phyloP scores from a whole-genome alignment of 768 basidiomycete species.

The Pholiota conissans region DNA sequence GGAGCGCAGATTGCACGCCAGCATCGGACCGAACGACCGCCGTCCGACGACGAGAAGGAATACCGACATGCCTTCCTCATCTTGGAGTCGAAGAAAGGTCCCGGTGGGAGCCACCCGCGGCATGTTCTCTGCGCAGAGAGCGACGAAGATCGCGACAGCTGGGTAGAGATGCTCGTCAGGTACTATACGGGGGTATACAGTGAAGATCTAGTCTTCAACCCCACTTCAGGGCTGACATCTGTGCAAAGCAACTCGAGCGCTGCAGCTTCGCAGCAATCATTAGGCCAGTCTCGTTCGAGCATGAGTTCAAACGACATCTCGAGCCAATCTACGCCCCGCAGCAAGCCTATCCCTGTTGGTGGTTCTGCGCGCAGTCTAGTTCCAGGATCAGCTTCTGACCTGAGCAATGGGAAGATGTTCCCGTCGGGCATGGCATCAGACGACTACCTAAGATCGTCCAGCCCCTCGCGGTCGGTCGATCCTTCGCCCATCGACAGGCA shows the following conservation, averaged over 20 bases:
- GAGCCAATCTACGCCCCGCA: conserved; percentile 28
- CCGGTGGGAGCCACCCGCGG: conserved; percentile 67
- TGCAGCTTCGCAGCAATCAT: conserved; percentile 21
- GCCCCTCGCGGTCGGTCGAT: conserved; percentile 56
- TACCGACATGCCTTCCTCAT: conserved; percentile 98
- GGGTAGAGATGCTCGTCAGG: conserved; percentile 92
- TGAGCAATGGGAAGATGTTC: conserved; percentile 59
- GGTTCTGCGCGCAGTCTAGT: conserved; percentile 42
- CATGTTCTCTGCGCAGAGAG: conserved; percentile 98
- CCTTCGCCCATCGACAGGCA: conserved; percentile 46
- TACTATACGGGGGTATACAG: conserved; percentile 83
- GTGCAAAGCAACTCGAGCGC: conserved; percentile 26
- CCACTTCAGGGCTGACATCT: conserved; percentile 32
- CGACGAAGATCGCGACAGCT: conserved; percentile 88
- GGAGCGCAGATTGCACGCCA: conserved; percentile 96
- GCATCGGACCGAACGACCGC: conserved; percentile 58
- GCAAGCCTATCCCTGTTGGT: conserved; percentile 25
- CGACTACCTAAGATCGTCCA: conserved; percentile 42
- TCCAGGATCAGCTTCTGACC: conserved; percentile 52
- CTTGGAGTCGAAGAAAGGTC: conserved; percentile 81
- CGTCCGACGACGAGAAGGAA: conserved; percentile 83
- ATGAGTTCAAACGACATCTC: conserved; percentile 41
- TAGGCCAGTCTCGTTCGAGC: conserved; percentile 58
- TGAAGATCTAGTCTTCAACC: conserved; percentile 56
- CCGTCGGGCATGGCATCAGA: conserved; percentile 40